phyloP scores from a whole-genome alignment of 257 asterid species.

The Solanum boliviense region DNA sequence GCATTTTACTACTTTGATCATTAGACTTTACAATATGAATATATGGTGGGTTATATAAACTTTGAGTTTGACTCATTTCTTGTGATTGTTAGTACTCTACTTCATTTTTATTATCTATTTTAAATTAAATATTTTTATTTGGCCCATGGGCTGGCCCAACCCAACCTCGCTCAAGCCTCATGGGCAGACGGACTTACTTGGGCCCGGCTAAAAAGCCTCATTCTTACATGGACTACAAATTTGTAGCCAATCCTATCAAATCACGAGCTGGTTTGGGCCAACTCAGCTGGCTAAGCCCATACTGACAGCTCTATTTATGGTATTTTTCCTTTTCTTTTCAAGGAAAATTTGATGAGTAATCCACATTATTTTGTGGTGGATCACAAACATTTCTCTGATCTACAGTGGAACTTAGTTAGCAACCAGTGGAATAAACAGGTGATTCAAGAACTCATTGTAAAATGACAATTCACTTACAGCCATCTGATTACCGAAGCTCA shows the following conservation, averaged over 20 bases:
- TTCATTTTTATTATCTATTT: neutral
- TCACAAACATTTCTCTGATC: neutral
- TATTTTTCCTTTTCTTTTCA: neutral
- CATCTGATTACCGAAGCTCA: conserved; percentile 78
- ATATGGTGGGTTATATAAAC: neutral
- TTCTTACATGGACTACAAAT: neutral
- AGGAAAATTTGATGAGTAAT: neutral
- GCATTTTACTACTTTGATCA: neutral
- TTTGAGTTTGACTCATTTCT: neutral
- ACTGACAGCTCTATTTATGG: neutral
- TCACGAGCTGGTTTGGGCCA: neutral
- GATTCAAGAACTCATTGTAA: neutral
- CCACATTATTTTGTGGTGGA: neutral
- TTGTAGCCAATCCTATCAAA: neutral
- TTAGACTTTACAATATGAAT: neutral
- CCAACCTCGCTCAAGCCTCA: neutral
- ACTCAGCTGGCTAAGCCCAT: neutral
- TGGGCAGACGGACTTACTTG: neutral
- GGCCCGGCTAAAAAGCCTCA: neutral
- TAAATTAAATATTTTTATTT: neutral
- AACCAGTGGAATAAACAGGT: neutral
- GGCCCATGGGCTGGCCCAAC: neutral
- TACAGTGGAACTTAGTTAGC: neutral
- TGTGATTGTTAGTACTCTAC: neutral
- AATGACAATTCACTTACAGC: conserved; percentile 46